These are phyloP conservation scores for Talaromyces albobiverticillius DNA, from an alignment of 2,329 filamentous ascomycete species.

Conservation along the genomic window DNA sequence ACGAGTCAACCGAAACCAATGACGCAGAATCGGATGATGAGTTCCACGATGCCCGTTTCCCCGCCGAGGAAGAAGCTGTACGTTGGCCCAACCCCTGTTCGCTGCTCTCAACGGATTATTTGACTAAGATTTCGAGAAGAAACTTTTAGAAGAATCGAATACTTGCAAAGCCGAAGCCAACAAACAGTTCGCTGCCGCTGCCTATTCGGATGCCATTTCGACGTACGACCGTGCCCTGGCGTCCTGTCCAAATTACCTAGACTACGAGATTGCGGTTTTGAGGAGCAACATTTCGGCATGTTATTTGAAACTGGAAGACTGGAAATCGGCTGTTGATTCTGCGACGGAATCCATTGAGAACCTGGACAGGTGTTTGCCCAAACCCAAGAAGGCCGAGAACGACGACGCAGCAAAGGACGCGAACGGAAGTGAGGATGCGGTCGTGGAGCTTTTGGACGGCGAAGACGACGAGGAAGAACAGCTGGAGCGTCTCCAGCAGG, in stretches of 20 bases:
- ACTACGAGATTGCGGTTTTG: constrained; percentile 84
- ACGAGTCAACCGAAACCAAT: constrained; percentile 5
- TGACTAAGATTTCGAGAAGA: constrained; percentile 40
- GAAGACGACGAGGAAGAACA: constrained; percentile 38
- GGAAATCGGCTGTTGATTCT: constrained; percentile 75
- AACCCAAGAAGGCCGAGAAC: constrained; percentile 48
- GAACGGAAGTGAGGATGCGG: constrained; percentile 21
- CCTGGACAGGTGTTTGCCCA: constrained; percentile 49
- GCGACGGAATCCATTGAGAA: constrained; percentile 71
- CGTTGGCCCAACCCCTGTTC: constrained; percentile 20
- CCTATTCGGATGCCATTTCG: constrained; percentile 74
- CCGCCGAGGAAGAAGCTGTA: constrained; percentile 48
- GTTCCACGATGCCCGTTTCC: constrained; percentile 44
- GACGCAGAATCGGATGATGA: constrained; percentile 35
- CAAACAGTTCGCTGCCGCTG: constrained; percentile 67
- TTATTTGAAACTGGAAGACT: constrained; percentile 78
- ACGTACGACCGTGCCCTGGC: constrained; percentile 78
- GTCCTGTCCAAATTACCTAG: constrained; percentile 76
- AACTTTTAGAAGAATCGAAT: constrained; percentile 69
- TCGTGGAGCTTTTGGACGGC: constrained; percentile 50
- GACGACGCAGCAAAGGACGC: constrained; percentile 26
- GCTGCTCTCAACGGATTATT: constrained; percentile 9
- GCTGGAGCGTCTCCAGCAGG: constrained; percentile 41
- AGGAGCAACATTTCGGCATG: constrained; percentile 88
- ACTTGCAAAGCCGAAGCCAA: constrained; percentile 74